phyloP scores from a whole-genome alignment of 768 basidiomycete genomes.

The Hericium erinaceus region DNA sequence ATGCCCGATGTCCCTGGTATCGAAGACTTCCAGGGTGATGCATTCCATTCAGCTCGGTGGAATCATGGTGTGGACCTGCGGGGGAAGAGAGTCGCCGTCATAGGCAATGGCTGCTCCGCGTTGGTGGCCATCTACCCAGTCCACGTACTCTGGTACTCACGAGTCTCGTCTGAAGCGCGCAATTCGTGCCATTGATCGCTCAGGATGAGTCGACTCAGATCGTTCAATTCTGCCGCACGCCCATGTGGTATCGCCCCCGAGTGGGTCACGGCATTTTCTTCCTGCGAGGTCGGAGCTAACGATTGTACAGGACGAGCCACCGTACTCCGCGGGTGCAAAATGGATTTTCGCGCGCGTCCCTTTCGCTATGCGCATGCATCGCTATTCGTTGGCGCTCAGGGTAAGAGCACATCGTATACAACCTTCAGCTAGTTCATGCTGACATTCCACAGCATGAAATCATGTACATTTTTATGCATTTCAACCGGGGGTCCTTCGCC shows the following conservation, averaged over 20 bases:
- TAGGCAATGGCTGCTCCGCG: conserved; percentile 24
- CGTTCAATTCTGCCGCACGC: conserved; percentile 21
- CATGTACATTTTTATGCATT: no score
- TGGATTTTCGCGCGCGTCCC: conserved; percentile 18
- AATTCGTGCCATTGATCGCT: conserved; percentile 19
- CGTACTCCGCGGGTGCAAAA: conserved; percentile 6
- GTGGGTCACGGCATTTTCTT: not conserved
- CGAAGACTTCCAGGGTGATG: conserved; percentile 2
- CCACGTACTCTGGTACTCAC: no score
- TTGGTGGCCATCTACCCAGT: not conserved
- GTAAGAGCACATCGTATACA: not conserved
- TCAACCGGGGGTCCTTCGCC: no score
- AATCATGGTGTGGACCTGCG: conserved; percentile 15
- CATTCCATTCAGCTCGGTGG: conserved; percentile 24
- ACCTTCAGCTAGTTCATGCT: no score
- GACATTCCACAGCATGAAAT: no score
- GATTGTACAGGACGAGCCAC: conserved; percentile 1
- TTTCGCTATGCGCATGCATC: conserved; percentile 6
- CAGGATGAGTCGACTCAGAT: conserved; percentile 16
- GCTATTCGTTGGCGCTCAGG: conserved; percentile 3
- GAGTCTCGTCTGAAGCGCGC: conserved; percentile 12
- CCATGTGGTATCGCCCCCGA: conserved; percentile 17
- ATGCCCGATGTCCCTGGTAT: not conserved
- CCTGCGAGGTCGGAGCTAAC: not conserved
- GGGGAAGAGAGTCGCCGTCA: conserved; percentile 22